Percentiles rank a stretch among this genome's conserved stretches.
Evolutionary conservation across 2,329 filamentous ascomycete genomes (phyloP).

Genomic region (Capronia coronata): DNA sequence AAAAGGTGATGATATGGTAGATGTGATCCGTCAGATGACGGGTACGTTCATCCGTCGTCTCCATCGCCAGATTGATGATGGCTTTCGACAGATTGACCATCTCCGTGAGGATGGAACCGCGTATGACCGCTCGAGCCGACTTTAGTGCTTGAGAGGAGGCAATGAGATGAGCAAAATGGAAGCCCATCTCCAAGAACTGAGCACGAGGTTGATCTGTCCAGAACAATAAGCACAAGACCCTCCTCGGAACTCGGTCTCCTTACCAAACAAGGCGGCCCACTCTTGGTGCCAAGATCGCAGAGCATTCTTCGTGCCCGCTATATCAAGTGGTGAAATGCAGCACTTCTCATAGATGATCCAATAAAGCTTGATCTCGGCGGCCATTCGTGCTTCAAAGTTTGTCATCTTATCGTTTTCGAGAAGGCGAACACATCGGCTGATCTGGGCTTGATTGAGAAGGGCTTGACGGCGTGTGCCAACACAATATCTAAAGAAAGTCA

Average conservation of each 20-base stretch:
- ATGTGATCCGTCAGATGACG: constrained; percentile 44
- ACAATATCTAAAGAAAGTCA: constrained; percentile 33
- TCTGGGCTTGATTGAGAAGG: constrained; percentile 35
- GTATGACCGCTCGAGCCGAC: constrained; percentile 32
- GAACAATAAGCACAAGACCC: constrained; percentile 2
- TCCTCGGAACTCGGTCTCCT: too few relatives aligned
- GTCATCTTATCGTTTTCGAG: constrained; percentile 37
- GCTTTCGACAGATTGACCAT: constrained; percentile 39
- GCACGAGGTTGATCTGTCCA: constrained; percentile 38
- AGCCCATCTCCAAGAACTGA: constrained; percentile 44
- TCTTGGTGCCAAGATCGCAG: constrained; percentile 37
- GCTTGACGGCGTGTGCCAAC: constrained; percentile 39
- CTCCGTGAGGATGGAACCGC: constrained; percentile 36
- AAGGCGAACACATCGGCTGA: constrained; percentile 36
- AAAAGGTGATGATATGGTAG: constrained; percentile 45
- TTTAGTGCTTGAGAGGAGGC: constrained; percentile 39
- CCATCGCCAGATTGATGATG: constrained; percentile 40
- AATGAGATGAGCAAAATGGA: constrained; percentile 42
- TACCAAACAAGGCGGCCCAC: constrained; percentile 39
- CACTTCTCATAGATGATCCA: constrained; percentile 42
- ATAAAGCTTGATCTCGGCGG: constrained; percentile 42
- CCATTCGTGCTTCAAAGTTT: constrained; percentile 44
- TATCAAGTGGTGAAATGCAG: constrained; percentile 31
- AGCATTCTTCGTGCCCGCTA: constrained; percentile 34
- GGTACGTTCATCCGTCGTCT: constrained; percentile 41